Conservation (phyloP, 1,284 basidiomycete genomes). For the Athelia psychrophila region DNA sequence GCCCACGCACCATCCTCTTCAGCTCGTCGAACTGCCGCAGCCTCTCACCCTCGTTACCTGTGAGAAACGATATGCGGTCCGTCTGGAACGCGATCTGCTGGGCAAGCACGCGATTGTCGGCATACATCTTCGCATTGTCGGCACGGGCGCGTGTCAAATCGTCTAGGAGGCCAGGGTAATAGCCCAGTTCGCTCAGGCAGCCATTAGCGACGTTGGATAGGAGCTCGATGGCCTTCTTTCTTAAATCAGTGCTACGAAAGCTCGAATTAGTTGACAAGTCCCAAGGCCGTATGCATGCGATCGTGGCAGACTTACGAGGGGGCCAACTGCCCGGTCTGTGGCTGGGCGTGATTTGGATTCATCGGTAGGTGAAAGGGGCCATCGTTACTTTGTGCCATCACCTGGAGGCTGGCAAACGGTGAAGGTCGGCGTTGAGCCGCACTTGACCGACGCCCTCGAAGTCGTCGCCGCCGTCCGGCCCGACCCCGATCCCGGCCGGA, state of each 20-base stretch:
- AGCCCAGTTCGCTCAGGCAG: conserved; percentile 47
- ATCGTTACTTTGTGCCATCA: too few species aligned
- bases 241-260: conserved; percentile 15
- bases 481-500: too few species aligned
- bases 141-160: conserved; percentile 27
- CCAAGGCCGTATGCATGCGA: too few species aligned
- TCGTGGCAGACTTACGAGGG: too few species aligned
- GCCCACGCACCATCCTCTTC: not conserved
- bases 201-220: conserved; percentile 40
- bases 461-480: too few species aligned
- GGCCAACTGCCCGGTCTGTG: too few species aligned
- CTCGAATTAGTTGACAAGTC: too few species aligned
- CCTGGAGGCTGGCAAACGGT: too few species aligned
- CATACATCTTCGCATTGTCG: conserved; percentile 47
- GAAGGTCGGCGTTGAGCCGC: too few species aligned
- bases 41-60: not conserved
- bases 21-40: not conserved
- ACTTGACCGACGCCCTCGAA: too few species aligned
- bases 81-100: not conserved
- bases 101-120: conserved; percentile 45
- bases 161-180: conserved; percentile 35
- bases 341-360: too few species aligned
- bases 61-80: not conserved
- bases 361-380: too few species aligned
- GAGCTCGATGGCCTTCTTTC: conserved; percentile 36